These are phyloP conservation scores for Pleurotus sapidus DNA, from an alignment of 768 basidiomycete genomes.

Conservation along the genomic window DNA sequence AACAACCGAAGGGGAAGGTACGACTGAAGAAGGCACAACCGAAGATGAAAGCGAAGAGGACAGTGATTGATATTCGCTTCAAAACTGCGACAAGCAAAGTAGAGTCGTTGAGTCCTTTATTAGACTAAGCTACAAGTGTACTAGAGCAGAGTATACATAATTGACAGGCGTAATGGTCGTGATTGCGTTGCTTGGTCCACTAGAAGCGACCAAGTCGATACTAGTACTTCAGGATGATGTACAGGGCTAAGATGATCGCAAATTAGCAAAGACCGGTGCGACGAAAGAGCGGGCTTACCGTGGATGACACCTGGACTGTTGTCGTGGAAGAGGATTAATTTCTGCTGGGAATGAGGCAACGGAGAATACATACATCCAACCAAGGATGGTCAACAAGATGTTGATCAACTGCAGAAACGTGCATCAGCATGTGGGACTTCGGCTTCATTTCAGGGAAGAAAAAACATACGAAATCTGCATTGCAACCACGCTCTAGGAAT, in stretches of 20 bases:
- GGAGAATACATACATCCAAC: slow-evolving; percentile 61
- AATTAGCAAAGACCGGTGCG: slow-evolving; percentile 12
- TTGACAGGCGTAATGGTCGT: slow-evolving; percentile 10
- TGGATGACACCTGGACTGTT: slow-evolving; percentile 77
- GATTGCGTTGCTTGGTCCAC: slow-evolving; percentile 10
- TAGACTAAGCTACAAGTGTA: slow-evolving; percentile 3
- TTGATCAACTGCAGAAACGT: slow-evolving; percentile 51
- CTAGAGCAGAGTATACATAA: not conserved
- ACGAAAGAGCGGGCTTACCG: slow-evolving; percentile 29
- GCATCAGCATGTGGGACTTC: slow-evolving; percentile 1
- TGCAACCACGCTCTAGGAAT: slow-evolving; percentile 85
- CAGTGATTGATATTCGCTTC: not conserved
- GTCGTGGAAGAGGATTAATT: slow-evolving; percentile 11
- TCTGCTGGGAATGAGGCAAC: not conserved
- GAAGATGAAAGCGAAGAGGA: slow-evolving; percentile 12
- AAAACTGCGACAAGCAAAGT: not conserved
- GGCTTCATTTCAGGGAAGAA: slow-evolving; percentile 1
- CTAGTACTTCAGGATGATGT: slow-evolving; percentile 80
- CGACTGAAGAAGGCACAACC: not conserved
- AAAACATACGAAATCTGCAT: slow-evolving; percentile 63
- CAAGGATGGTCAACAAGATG: slow-evolving; percentile 74
- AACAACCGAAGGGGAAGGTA: slow-evolving; percentile 4
- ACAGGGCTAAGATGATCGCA: slow-evolving; percentile 48
- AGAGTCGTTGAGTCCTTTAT: not conserved
- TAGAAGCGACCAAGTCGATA: not conserved